These are phyloP conservation scores for Avena insularis DNA, from an alignment of 176 grass and related monocot species.

Conservation along the genomic window DNA sequence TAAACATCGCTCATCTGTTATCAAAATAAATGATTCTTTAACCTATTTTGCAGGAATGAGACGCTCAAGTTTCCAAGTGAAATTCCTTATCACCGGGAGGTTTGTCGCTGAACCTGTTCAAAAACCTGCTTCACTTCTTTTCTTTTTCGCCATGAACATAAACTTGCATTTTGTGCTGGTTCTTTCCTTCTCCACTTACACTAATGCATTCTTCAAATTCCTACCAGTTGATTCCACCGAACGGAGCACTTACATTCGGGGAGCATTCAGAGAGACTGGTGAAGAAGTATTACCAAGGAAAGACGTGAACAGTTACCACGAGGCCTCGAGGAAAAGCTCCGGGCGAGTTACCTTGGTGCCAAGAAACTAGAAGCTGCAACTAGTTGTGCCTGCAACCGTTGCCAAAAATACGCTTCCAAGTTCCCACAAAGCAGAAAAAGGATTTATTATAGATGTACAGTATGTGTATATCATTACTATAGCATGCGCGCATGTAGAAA, in stretches of 20 bases:
- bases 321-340: not conserved
- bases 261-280: slow-evolving; percentile 79
- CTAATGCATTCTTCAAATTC: not conserved
- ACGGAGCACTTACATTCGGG: slow-evolving; percentile 78
- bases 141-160: not conserved
- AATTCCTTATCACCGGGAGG: slow-evolving; percentile 81
- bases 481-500: not conserved
- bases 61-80: slow-evolving; percentile 68
- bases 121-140: not conserved
- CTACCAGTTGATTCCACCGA: slow-evolving; percentile 72
- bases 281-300: slow-evolving; percentile 71
- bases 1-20: not conserved
- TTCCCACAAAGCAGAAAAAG: not conserved
- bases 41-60: slow-evolving; percentile 68
- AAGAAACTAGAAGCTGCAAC: not conserved
- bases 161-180: not conserved
- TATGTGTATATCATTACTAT: not conserved
- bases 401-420: not conserved
- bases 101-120: slow-evolving; percentile 32
- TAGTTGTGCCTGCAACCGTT: not conserved
- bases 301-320: slow-evolving; percentile 25
- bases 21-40: not conserved
- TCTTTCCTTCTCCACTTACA: not conserved
- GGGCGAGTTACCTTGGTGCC: not conserved
- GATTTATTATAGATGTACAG: not conserved